phyloP scores from a whole-genome alignment of 83 land plant species.

The Diphasiastrum complanatum region DNA sequence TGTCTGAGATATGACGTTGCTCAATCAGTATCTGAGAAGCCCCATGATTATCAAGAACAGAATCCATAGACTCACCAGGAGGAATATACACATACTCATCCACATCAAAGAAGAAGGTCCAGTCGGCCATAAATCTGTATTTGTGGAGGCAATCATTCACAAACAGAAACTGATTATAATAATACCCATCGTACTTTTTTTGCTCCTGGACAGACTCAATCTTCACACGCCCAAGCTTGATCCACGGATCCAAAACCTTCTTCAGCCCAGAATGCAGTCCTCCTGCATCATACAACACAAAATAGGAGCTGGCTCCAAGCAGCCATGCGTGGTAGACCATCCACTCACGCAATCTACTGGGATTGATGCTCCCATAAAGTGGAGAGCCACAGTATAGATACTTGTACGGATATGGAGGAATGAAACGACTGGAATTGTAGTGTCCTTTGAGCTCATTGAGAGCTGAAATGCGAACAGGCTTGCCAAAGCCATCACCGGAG shows the following conservation, averaged over 20 bases:
- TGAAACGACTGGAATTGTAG: slow-evolving; percentile 7
- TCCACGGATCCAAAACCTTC: slow-evolving; percentile 66
- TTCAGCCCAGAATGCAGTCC: slow-evolving; percentile 53
- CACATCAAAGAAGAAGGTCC: slow-evolving; percentile 96
- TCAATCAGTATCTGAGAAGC: slow-evolving; percentile 6
- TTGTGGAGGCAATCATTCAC: slow-evolving; percentile 89
- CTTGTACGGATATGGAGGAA: slow-evolving; percentile 38
- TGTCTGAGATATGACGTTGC: not conserved
- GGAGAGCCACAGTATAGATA: slow-evolving; percentile 83
- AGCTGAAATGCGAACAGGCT: slow-evolving; percentile 33
- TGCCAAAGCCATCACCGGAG: slow-evolving; percentile 18
- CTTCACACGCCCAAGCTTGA: slow-evolving; percentile 52
- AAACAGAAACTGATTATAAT: slow-evolving; percentile 85
- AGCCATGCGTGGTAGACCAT: slow-evolving; percentile 70
- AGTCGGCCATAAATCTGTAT: slow-evolving; percentile 52
- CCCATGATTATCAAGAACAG: slow-evolving; percentile 28
- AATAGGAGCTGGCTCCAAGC: slow-evolving; percentile 60
- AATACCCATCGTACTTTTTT: slow-evolving; percentile 77
- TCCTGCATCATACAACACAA: slow-evolving; percentile 82
- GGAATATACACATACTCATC: slow-evolving; percentile 73
- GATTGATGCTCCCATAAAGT: slow-evolving; percentile 59
- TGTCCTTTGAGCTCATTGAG: slow-evolving; percentile 37
- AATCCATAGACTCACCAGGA: slow-evolving; percentile 22
- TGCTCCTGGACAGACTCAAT: slow-evolving; percentile 66
- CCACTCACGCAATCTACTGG: slow-evolving; percentile 77